Evolutionary conservation across 768 basidiomycete genomes (phyloP).

Genomic region (Epithele typhae): DNA sequence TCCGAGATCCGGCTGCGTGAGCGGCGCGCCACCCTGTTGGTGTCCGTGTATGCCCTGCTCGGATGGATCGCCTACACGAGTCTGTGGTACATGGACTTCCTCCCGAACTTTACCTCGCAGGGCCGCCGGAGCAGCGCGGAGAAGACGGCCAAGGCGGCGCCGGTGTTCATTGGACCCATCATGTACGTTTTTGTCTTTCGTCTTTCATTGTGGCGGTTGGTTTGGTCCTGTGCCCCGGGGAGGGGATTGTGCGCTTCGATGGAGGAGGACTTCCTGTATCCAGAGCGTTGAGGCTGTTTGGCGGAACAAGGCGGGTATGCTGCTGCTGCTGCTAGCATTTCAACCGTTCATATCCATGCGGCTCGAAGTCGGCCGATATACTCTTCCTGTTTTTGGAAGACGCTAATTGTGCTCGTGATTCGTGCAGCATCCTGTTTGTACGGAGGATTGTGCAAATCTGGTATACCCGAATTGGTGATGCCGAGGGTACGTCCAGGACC

Average conservation of each 20-base stretch:
- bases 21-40: constrained; percentile 68
- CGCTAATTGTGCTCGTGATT: too few species aligned
- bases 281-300: too few species aligned
- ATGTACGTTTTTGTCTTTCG: constrained; percentile 48
- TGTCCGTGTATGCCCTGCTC: constrained; percentile 74
- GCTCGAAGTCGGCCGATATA: too few species aligned
- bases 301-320: too few species aligned
- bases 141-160: constrained; percentile 44
- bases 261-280: too few species aligned
- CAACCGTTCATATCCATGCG: too few species aligned
- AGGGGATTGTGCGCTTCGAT: too few species aligned
- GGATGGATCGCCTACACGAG: constrained; percentile 69
- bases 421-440: constrained; percentile 74
- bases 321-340: too few species aligned
- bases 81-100: constrained; percentile 63
- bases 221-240: too few species aligned
- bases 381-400: too few species aligned
- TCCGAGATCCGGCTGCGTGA: constrained; percentile 85
- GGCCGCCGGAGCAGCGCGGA: constrained; percentile 28
- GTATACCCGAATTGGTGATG: constrained; percentile 76
- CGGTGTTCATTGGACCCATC: constrained; percentile 72
- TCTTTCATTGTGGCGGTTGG: not conserved
- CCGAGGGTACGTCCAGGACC: constrained; percentile 55
- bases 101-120: constrained; percentile 40
- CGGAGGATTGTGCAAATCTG: constrained; percentile 79